These are phyloP conservation scores for Pichia kudriavzevii DNA, from an alignment of 1,139 yeast species.

Conservation along the genomic window DNA sequence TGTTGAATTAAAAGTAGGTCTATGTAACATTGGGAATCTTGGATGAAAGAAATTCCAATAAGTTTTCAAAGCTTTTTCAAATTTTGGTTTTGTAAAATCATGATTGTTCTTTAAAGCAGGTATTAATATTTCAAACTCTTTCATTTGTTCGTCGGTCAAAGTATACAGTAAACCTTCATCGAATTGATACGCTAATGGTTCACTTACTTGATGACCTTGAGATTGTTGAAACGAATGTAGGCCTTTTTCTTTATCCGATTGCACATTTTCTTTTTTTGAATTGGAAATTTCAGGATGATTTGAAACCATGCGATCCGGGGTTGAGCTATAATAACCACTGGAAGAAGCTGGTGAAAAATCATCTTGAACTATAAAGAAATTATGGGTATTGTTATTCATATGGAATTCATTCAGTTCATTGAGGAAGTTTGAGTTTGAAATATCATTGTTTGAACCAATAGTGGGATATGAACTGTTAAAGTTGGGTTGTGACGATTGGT, in stretches of 20 bases:
- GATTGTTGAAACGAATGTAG: conserved; percentile 15
- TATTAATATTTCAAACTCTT: conserved; percentile 20
- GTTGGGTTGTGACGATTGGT: too few species aligned
- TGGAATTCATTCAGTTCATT: conserved; percentile 21
- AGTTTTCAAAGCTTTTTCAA: conserved; percentile 26
- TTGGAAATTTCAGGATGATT: background rate
- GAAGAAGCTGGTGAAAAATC: conserved; percentile 21
- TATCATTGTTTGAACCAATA: background rate
- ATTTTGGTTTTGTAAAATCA: conserved; percentile 25
- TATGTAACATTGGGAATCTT: conserved; percentile 43
- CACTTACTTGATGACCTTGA: conserved; percentile 13
- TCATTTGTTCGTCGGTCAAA: conserved; percentile 16
- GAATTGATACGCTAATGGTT: conserved; percentile 1
- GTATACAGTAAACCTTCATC: conserved; percentile 11
- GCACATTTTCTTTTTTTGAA: too few species aligned
- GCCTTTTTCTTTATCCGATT: background rate
- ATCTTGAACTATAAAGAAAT: conserved; percentile 26
- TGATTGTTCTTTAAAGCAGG: conserved; percentile 23
- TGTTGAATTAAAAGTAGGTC: conserved; percentile 41
- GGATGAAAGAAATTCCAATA: conserved; percentile 48
- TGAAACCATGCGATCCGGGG: background rate
- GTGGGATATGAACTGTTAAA: too few species aligned
- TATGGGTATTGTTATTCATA: conserved; percentile 21
- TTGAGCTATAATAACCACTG: conserved; percentile 8
- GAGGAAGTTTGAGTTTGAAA: conserved; percentile 8